Evolutionary conservation across 495 filamentous ascomycete genomes (phyloP), one percentile per base, ranked within the genome.

Genomic region (Collariella sp.): DNA sequence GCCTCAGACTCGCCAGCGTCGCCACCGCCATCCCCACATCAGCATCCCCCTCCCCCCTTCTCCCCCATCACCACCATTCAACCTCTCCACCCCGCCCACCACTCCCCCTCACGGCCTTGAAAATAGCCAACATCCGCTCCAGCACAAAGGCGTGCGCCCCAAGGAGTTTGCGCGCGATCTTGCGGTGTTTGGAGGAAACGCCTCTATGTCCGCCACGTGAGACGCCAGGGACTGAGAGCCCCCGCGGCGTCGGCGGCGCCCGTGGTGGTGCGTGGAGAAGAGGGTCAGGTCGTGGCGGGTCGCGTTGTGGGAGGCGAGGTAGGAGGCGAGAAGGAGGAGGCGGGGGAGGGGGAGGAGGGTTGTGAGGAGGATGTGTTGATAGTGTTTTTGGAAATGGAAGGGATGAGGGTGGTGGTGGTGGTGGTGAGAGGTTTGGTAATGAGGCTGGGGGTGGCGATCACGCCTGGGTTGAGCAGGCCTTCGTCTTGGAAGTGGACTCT

Each of bases 291-390:
- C 93, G 35, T 85, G 79, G 39, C 82, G 73, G 16, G 89, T 76
- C 0, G 87, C 83, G 63, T 88, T 97, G 72, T 91, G 87, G 4
- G 90, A 95, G 55, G 91, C 88, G 5, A 98, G 81, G 70, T 96
- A 98, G 19, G 91, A 83, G 45, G 90, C 86, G 35, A 91, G 79
- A 13, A 98, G 78, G 52, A 97, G 80, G 36, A 89, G 74, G 42
- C 88, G 85, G 19, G 93, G 84, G 62, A 87, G 89, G 11, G 91
- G 88, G 22, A 96, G 77, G 24, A 78, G 76, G 57, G 64, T 26
- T 1, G 76, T 67, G 1, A 71, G 62, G 57, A 31, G 51, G 58
- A 52, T 16, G 35, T 41, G 44, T 42, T 52, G 20, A 48, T 34
- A 6, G 23, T 49, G 31, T 26, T 38, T 41, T 22, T 7, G 18